phyloP scores from a whole-genome alignment of 2,329 filamentous ascomycete genomes.

The Coleophoma cylindrospora region DNA sequence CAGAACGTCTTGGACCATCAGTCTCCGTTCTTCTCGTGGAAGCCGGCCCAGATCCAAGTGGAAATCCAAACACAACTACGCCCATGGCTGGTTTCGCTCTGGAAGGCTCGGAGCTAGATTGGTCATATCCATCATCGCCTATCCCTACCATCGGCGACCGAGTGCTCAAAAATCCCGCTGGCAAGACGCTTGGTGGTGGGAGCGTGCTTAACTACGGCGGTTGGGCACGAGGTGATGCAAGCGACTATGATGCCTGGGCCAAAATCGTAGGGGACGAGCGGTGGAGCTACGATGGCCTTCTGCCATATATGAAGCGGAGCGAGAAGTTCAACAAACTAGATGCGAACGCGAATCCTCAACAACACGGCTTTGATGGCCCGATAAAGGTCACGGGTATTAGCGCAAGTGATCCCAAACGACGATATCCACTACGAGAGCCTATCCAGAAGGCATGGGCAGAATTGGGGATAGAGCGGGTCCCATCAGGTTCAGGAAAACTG shows the following conservation, averaged over 20 bases:
- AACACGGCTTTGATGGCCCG: conserved; percentile 48
- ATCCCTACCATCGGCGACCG: conserved; percentile 34
- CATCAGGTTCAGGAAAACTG: no score
- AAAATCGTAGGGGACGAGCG: conserved; percentile 46
- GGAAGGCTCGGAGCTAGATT: conserved; percentile 19
- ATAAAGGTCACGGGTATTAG: conserved; percentile 47
- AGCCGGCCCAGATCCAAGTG: conserved; percentile 40
- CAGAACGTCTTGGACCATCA: conserved; percentile 33
- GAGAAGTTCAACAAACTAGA: conserved; percentile 32
- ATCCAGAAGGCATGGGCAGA: conserved; percentile 38
- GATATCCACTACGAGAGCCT: conserved; percentile 29
- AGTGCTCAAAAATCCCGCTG: conserved; percentile 21
- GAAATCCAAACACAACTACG: conserved; percentile 36
- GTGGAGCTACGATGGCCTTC: conserved; percentile 32
- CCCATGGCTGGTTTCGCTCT: conserved; percentile 37
- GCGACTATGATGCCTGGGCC: conserved; percentile 43
- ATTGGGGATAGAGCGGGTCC: conserved; percentile 12
- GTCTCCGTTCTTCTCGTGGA: conserved; percentile 45
- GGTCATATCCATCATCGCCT: conserved; percentile 33
- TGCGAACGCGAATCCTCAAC: no score
- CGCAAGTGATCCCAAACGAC: conserved; percentile 42
- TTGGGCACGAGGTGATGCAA: conserved; percentile 34
- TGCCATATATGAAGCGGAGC: no score
- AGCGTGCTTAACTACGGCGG: conserved; percentile 27
- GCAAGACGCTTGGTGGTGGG: conserved; percentile 41